Evolutionary conservation across 208 protist species (phyloP), one percentile per base, ranked within the genome.

Genomic region (Angomonas deanei): DNA sequence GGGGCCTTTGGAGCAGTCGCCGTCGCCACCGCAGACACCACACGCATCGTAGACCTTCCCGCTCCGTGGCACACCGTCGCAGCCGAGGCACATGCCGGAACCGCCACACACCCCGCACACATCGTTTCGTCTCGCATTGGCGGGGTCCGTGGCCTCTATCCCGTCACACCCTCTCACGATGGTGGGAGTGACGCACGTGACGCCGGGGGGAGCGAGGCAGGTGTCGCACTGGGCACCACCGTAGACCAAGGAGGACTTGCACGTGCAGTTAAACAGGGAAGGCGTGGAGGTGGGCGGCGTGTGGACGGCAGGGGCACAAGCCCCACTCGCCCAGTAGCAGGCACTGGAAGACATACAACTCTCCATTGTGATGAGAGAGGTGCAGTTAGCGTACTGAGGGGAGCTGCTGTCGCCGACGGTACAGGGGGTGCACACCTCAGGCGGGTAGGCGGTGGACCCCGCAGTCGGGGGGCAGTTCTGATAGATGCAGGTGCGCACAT

Each of bases 11-110:
- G 23, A 26, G 70, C 70, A 77, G 17, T 23, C 54, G 64, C 52
- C 66, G 61, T 85, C 65, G 55, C 82, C 82, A 27, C 75, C 75
- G 47, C 82, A 88, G 55, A 88, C 78, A 17, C 82, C 78, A 39
- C 82, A 88, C 28, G 27, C 24, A 27, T 88, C 82, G 52, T 66
- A 61, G 31, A 55, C 50, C 46, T 50, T 31, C 32, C 71, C 67
- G 42, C 73, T 85, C 28, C 55, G 65, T 0, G 67, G 55, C 17
- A 83, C 57, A 36, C 82, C 82, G 53, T 85, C 82, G 59, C 82
- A 88, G 28, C 78, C 82, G 13, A 47, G 46, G 48, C 80, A 86
- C 42, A 63, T 33, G 48, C 67, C 76, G 30, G 78, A 59, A 23
- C 82, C 82, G 32, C 78, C 82, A 46, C 82, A 88, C 42, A 76